phyloP scores from a whole-genome alignment of 768 basidiomycete species.

The Obba rivulosa region DNA sequence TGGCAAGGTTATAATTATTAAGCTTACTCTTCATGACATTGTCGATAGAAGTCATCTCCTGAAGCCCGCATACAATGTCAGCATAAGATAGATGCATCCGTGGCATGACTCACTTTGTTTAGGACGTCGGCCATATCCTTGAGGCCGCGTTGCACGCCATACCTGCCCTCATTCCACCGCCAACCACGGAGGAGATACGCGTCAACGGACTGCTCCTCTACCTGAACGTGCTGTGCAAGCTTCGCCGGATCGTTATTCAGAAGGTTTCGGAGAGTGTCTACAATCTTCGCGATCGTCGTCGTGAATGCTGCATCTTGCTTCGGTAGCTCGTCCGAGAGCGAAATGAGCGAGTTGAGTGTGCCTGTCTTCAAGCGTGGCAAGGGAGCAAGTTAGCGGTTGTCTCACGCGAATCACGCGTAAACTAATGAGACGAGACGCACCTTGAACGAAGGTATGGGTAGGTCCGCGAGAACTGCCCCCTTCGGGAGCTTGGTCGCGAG shows the following conservation, averaged over 20 bases:
- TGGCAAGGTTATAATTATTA: constrained; percentile 88
- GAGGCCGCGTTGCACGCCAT: constrained; percentile 76
- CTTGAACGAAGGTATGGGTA: constrained; percentile 87
- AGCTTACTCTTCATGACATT: constrained; percentile 90
- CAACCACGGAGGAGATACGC: constrained; percentile 76
- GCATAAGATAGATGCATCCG: background rate
- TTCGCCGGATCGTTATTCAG: constrained; percentile 82
- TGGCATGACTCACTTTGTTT: constrained; percentile 56
- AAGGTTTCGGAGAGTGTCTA: constrained; percentile 89
- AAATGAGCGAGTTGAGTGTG: constrained; percentile 84
- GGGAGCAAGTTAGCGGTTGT: background rate
- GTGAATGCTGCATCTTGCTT: constrained; percentile 91
- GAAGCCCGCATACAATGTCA: constrained; percentile 7
- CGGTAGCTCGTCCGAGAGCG: constrained; percentile 86
- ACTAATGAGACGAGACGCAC: constrained; percentile 35
- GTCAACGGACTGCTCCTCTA: constrained; percentile 77
- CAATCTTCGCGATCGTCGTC: constrained; percentile 80
- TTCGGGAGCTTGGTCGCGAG: constrained; percentile 56
- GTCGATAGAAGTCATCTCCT: constrained; percentile 96
- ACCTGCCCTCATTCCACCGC: constrained; percentile 94
- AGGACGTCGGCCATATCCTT: constrained; percentile 82
- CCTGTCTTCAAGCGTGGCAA: constrained; percentile 59
- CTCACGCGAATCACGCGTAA: background rate
- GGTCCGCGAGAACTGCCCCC: constrained; percentile 49
- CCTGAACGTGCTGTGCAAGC: constrained; percentile 67